A percentile compares a stretch with the other conserved stretches of the same genome.
These are phyloP conservation scores for Anisodus tanguticus DNA, from an alignment of 257 asterid genomes.

Conservation along the genomic window DNA sequence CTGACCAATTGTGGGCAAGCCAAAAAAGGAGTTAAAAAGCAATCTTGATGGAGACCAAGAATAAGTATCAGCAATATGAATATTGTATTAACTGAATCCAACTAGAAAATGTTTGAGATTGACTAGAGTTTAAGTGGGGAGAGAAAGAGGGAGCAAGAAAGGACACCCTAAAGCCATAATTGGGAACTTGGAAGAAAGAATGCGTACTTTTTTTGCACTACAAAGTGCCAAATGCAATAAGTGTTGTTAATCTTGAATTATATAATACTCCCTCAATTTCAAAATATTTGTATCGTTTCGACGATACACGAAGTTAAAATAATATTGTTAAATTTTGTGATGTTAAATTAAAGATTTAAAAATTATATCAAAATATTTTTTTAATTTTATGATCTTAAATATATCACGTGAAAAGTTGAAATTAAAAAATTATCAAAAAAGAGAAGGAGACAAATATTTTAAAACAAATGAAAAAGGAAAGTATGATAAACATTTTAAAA, in stretches of 20 bases:
- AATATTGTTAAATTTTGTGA: too few species aligned
- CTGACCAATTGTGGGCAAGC: background rate
- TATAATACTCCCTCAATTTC: too few species aligned
- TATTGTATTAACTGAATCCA: background rate
- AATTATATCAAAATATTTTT: too few species aligned
- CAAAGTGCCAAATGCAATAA: background rate
- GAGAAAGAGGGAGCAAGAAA: background rate
- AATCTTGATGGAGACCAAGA: background rate
- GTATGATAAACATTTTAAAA: too few species aligned
- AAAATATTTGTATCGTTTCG: too few species aligned
- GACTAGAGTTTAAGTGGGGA: background rate
- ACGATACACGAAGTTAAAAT: too few species aligned
- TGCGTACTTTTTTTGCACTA: background rate
- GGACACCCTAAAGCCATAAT: background rate
- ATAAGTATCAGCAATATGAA: background rate
- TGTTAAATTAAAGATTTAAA: too few species aligned
- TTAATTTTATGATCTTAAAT: too few species aligned
- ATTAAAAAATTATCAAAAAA: too few species aligned
- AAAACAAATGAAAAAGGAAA: too few species aligned
- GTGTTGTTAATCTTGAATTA: background rate
- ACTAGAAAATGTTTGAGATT: background rate
- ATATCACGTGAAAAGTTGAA: too few species aligned
- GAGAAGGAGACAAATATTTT: too few species aligned
- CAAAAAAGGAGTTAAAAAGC: background rate
- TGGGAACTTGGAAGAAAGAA: background rate